These are phyloP conservation scores for Brassica carinata DNA, from an alignment of 345 rosid species.

Conservation along the genomic window DNA sequence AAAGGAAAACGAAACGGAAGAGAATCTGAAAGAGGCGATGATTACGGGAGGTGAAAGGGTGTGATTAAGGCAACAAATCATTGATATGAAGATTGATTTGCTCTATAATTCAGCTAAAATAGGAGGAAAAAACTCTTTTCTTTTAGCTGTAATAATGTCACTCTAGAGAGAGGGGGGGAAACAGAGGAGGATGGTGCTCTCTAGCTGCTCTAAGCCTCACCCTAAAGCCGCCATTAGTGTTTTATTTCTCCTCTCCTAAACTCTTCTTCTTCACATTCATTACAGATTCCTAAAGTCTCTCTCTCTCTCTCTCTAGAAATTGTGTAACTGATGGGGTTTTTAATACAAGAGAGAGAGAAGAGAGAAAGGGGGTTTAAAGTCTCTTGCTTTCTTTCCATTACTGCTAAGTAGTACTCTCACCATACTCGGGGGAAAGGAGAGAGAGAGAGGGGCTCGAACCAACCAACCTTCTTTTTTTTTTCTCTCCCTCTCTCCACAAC, in stretches of 20 bases:
- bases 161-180: slow-evolving; percentile 30
- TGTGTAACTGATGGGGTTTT: slow-evolving; percentile 44
- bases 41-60: slow-evolving; percentile 38
- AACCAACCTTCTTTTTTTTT: slow-evolving; percentile 36
- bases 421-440: slow-evolving; percentile 23
- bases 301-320: slow-evolving; percentile 24
- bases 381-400: slow-evolving; percentile 42
- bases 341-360: slow-evolving; percentile 32
- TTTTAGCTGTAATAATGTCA: slow-evolving; percentile 34
- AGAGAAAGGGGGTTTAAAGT: slow-evolving; percentile 33
- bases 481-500: slow-evolving; percentile 33
- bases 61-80: slow-evolving; percentile 29
- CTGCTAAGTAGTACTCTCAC: slow-evolving; percentile 42
- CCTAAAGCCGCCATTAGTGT: slow-evolving; percentile 44
- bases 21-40: slow-evolving; percentile 36
- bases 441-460: slow-evolving; percentile 32
- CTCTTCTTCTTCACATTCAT: slow-evolving; percentile 35
- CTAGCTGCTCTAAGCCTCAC: slow-evolving; percentile 20
- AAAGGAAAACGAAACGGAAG: slow-evolving; percentile 33
- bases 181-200: slow-evolving; percentile 20
- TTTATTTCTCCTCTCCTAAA: not conserved
- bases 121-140: not conserved
- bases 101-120: slow-evolving; percentile 7
- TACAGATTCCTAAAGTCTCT: slow-evolving; percentile 10
- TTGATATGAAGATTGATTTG: slow-evolving; percentile 20